These are phyloP conservation scores for Neurospora sp. DNA, from an alignment of 495 filamentous ascomycete genomes.

Conservation along the genomic window DNA sequence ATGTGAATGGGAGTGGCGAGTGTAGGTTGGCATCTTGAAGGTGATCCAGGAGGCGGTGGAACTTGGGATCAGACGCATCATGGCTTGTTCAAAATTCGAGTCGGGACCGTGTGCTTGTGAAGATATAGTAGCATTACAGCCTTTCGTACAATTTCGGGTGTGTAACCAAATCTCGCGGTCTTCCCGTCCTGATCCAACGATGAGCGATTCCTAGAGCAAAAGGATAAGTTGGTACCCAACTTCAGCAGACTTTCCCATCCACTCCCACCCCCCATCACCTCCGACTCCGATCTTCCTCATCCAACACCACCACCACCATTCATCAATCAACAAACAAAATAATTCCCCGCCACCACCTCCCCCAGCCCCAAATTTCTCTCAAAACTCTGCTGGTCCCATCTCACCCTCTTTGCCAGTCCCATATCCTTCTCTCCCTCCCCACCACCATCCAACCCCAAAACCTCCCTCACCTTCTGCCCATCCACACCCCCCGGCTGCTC, in stretches of 20 bases:
- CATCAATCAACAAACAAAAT: conserved; percentile 29
- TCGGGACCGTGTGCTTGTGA: not conserved
- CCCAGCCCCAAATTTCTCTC: conserved; percentile 39
- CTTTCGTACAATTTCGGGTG: not conserved
- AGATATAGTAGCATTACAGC: not conserved
- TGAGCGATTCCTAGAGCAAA: too few species aligned
- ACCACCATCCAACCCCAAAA: conserved; percentile 7
- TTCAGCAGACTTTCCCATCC: too few species aligned
- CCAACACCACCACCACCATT: not conserved
- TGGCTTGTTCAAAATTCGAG: not conserved
- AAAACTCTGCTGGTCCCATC: conserved; percentile 42
- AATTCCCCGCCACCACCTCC: conserved; percentile 42
- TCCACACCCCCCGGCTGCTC: conserved; percentile 44
- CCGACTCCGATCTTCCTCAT: too few species aligned
- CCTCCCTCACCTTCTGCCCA: conserved; percentile 31
- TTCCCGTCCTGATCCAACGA: not conserved
- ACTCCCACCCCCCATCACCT: too few species aligned
- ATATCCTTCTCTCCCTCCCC: conserved; percentile 17
- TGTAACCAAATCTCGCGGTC: not conserved
- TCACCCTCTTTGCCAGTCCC: conserved; percentile 30
- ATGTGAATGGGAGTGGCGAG: too few species aligned
- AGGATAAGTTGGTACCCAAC: too few species aligned
- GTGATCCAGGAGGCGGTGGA: too few species aligned
- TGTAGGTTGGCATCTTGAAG: too few species aligned
- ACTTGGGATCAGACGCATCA: too few species aligned